Base-by-base conservation (phyloP, 768 basidiomycete species). In the Grammothele lineata region DNA sequence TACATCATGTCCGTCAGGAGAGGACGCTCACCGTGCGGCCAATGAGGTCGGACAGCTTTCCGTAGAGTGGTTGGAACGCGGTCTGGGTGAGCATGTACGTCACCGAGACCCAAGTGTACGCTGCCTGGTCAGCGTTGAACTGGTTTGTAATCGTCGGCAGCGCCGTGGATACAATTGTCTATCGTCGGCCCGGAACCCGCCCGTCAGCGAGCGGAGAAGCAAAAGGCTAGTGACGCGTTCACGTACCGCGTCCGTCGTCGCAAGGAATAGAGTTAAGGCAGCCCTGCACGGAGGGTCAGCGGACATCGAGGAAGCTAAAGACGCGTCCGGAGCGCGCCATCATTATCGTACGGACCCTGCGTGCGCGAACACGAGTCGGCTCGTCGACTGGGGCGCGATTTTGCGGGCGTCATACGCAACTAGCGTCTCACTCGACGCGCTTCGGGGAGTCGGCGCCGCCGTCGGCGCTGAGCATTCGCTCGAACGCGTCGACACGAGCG, bases 11-110 rank as follows among this genome's bases (percentile, higher is more conserved):
- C 18, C 41, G 43, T 25, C 40, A 30, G 43, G n/a, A n/a, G 43
- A 48, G 51, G 36, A 26, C 18, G 52, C 70, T 24, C 35, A 88
- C 90, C 76, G 85, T 90, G 38, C 89, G 76, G 24, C 90, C 90
- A 43, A 85, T 67, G 35, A 91, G 74, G 65, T 91, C 87, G 43
- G 88, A 89, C 33, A 92, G 65, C 57, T 78, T 78, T 43, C 86
- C 89, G 59, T 90, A 92, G 21, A 92, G 66, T 24, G 89, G 89
- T 59, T 92, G 89, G 51, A 83, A 83, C 22, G 86, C 87, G 1
- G 89, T 92, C 58, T 92, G 89, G 1, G 88, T 88, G 47, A 92
- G 75, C 77, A 92, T 79, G 58, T 92, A 92, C 14, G 86, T 75
- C 25, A 89, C 84, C 15, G 82, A 85, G 40, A 92, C 85, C 90